Base-by-base conservation (phyloP, 495 filamentous ascomycete species). In the Penicillium bovifimosum region DNA sequence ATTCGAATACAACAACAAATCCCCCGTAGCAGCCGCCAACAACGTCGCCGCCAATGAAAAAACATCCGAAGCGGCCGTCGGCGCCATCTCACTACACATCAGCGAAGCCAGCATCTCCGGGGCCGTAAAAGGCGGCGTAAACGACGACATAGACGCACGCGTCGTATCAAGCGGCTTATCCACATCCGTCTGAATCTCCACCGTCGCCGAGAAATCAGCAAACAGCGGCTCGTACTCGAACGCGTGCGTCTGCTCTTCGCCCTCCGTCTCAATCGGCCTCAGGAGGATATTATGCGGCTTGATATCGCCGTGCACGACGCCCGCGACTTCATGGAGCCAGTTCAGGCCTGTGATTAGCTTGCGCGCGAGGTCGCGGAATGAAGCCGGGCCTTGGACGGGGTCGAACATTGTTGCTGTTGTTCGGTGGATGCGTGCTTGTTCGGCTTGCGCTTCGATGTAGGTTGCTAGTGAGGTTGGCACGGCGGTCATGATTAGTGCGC, bases 151-250 rank as follows among this genome's bases (percentile, higher is more conserved):
- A 1, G 71, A 66, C 5, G 71, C 57, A 46, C 60, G 56, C 3
- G 52, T 59, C 7, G 42, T 41, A 32, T 63, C 53, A 2, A 52
- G 50, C 0, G 56, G 27, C 9, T 62, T 41, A 0, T 56, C 39
- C 2, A 52, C 45, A 8, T 62, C 32, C 6, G 62, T 20, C 0
- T 55, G 43, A 27, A 74, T 55, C 11, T 67, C 55, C 26, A 76
- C 66, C 0, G 80, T 76, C n/a, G 82, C 82, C 1, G 81, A 84
- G 59, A 85, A 85, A 59, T 84, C 82, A 11, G 76, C 76, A 42
- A 77, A 79, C 1, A 83, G 59, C 11, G 79, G 75, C 27, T 74
- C 63, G 41, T 71, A 69, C 0, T 56, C 68, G 53, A 73, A 70
- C 20, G 20, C 20, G 6, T 41, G n/a, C n/a, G n/a, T n/a, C n/a